These are phyloP conservation scores for Aspergillus luchuensis DNA, from an alignment of 2,329 filamentous ascomycete species.

Conservation along the genomic window DNA sequence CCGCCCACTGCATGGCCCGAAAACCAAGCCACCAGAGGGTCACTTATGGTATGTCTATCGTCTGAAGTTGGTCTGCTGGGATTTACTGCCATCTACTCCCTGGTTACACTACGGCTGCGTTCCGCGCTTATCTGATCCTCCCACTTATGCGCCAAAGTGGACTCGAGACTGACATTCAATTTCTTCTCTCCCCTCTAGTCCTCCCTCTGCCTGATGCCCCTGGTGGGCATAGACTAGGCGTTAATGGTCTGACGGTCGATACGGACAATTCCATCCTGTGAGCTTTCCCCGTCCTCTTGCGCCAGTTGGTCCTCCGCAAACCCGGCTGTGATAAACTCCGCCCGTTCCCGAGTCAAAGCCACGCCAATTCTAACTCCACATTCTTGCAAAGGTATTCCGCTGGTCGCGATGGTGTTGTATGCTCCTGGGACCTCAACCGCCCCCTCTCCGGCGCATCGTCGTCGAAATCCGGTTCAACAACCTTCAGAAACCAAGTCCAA, in stretches of 20 bases:
- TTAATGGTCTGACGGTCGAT: conserved; percentile 92
- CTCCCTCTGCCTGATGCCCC: conserved; percentile 71
- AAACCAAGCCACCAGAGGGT: conserved; percentile 68
- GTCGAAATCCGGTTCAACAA: conserved; percentile 46
- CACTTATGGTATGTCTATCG: conserved; percentile 62
- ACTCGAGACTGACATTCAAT: conserved; percentile 11
- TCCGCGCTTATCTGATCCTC: conserved; percentile 13
- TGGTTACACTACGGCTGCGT: neutral
- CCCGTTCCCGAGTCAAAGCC: neutral
- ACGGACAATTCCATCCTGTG: conserved; percentile 81
- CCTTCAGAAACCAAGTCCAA: conserved; percentile 65
- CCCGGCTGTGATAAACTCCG: neutral
- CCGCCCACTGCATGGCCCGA: conserved; percentile 59
- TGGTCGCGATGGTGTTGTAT: conserved; percentile 91
- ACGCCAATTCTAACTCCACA: conserved; percentile 24
- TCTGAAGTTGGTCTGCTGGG: neutral
- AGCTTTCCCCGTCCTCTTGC: conserved; percentile 38
- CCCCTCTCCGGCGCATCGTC: conserved; percentile 37
- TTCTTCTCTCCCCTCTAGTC: conserved; percentile 49
- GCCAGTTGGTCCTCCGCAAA: neutral
- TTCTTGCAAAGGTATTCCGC: conserved; percentile 75
- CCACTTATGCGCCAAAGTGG: neutral
- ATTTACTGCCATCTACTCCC: neutral
- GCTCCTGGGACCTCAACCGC: conserved; percentile 78
- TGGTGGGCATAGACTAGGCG: conserved; percentile 87